Conservation (phyloP, 1,284 basidiomycete genomes). For the Apiotrichum brassicae region DNA sequence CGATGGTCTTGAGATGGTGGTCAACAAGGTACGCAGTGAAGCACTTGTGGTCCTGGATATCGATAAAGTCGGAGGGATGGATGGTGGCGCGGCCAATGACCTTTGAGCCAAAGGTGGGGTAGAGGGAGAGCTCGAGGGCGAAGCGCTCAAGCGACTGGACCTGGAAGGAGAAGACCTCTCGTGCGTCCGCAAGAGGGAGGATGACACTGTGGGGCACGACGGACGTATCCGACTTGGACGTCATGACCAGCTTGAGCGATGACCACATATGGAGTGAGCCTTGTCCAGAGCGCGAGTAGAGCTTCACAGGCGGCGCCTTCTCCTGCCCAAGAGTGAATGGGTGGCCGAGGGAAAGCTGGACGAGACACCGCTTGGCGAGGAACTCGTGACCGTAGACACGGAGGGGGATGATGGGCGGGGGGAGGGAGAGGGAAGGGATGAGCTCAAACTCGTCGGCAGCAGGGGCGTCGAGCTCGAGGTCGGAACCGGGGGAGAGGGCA, state of each 20-base stretch:
- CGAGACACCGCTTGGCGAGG: constrained; percentile 77
- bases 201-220: constrained; percentile 83
- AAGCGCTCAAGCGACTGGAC: constrained; percentile 66
- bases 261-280: constrained; percentile 50
- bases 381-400: constrained; percentile 48
- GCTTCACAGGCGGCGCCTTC: constrained; percentile 51
- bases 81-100: constrained; percentile 91
- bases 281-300: constrained; percentile 46
- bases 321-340: constrained; percentile 46
- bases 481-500: constrained; percentile 49
- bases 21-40: constrained; percentile 83
- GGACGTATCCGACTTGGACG: constrained; percentile 66
- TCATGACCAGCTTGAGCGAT: constrained; percentile 92
- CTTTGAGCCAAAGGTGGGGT: constrained; percentile 97
- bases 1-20: constrained; percentile 86
- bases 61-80: constrained; percentile 65
- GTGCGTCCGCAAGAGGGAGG: constrained; percentile 71
- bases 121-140: constrained; percentile 86
- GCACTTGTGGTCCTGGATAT: constrained; percentile 52
- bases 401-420: constrained; percentile 91
- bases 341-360: constrained; percentile 82
- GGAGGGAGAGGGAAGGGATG: constrained; percentile 88
- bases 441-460: constrained; percentile 58
- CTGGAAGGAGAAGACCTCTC: constrained; percentile 86
- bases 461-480: constrained; percentile 56